Evolutionary conservation across 2,329 filamentous ascomycete species (phyloP).

Genomic region (Aureobasidium zeae): DNA sequence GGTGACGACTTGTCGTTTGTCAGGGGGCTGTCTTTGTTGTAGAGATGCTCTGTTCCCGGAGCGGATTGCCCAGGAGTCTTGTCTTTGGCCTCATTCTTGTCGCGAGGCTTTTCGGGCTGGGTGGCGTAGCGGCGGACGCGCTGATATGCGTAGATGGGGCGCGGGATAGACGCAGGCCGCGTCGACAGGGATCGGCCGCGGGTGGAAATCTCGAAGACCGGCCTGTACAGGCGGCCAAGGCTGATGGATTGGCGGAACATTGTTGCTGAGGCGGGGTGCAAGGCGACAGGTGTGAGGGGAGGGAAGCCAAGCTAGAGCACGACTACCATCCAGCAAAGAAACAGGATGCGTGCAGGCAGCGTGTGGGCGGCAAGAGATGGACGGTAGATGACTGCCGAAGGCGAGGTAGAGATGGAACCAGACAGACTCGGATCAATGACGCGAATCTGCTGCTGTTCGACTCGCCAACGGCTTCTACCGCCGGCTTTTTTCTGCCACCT

Average conservation of each 20-base stretch:
- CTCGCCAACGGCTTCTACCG: neutral
- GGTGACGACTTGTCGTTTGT: conserved; percentile 31
- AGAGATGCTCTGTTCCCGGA: conserved; percentile 38
- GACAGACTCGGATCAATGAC: conserved; percentile 12
- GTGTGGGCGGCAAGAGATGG: neutral
- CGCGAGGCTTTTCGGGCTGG: conserved; percentile 37
- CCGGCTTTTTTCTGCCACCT: neutral
- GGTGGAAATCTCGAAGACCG: conserved; percentile 26
- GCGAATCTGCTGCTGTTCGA: conserved; percentile 3
- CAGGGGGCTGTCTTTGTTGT: conserved; percentile 35
- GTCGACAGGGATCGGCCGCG: conserved; percentile 28
- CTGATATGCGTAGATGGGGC: conserved; percentile 37
- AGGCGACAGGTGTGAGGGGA: neutral
- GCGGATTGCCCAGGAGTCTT: conserved; percentile 30
- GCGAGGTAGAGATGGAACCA: conserved; percentile 6
- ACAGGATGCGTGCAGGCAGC: neutral
- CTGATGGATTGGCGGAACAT: conserved; percentile 31
- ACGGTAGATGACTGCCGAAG: conserved; percentile 3
- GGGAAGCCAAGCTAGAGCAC: neutral
- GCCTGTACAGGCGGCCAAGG: conserved; percentile 27
- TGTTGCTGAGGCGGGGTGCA: conserved; percentile 12
- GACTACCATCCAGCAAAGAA: conserved; percentile 8
- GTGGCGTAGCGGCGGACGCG: conserved; percentile 37
- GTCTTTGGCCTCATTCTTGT: conserved; percentile 29
- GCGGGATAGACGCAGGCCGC: conserved; percentile 32